phyloP scores from a whole-genome alignment of 805 yeast species.

The Schizosaccharomyces japonicus region DNA sequence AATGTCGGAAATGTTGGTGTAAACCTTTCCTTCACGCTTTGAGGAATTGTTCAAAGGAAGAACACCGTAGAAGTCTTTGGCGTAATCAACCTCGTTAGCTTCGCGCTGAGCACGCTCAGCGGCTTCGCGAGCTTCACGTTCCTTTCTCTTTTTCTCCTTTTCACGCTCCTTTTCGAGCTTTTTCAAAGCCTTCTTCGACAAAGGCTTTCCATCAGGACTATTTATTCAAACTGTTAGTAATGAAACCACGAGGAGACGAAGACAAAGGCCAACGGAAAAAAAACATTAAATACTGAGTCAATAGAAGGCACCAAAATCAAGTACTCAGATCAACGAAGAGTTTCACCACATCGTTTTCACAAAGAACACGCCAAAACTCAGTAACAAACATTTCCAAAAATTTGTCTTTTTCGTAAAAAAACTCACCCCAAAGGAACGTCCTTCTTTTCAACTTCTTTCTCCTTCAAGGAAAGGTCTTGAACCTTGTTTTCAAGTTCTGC shows the following conservation, averaged over 20 bases:
- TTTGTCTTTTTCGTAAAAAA: too few relatives aligned
- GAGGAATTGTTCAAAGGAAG: slow-evolving; percentile 65
- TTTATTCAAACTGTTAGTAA: too few relatives aligned
- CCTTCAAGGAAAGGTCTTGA: neutral
- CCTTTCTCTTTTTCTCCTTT: slow-evolving; percentile 80
- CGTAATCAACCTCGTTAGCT: slow-evolving; percentile 52
- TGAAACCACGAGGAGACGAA: too few relatives aligned
- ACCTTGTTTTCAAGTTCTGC: neutral
- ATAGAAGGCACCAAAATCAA: too few relatives aligned
- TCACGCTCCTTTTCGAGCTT: slow-evolving; percentile 77
- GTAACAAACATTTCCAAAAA: too few relatives aligned
- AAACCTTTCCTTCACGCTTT: slow-evolving; percentile 36
- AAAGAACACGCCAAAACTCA: too few relatives aligned
- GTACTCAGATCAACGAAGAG: too few relatives aligned
- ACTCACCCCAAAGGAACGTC: neutral
- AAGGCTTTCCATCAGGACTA: slow-evolving; percentile 57
- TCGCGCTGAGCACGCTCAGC: slow-evolving; percentile 62
- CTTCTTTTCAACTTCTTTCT: neutral
- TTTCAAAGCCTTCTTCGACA: slow-evolving; percentile 83
- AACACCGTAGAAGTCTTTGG: slow-evolving; percentile 73
- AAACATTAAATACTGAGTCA: too few relatives aligned
- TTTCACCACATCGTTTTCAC: too few relatives aligned
- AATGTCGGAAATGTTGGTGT: slow-evolving; percentile 31
- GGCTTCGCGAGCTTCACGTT: slow-evolving; percentile 69
- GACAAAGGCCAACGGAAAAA: too few relatives aligned